phyloP scores from a whole-genome alignment of 2,329 filamentous ascomycete species.

The Sporothrix dimorphospora region DNA sequence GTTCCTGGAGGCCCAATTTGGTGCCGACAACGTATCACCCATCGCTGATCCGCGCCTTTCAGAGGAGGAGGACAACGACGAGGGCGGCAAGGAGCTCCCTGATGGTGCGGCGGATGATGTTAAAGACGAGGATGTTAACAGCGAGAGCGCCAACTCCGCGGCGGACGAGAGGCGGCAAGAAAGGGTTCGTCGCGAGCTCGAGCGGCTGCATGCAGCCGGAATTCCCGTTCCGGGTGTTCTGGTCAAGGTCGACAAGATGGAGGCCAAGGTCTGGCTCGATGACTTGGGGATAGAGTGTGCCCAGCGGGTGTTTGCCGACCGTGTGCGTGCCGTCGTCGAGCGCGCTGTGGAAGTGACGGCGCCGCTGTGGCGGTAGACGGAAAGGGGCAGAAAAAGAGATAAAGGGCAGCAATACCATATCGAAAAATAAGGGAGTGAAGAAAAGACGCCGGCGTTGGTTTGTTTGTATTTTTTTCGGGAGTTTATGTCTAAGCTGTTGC shows the following conservation, averaged over 20 bases:
- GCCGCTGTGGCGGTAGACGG: constrained; percentile 62
- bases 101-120: constrained; percentile 36
- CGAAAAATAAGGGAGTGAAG: not conserved
- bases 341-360: constrained; percentile 85
- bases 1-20: constrained; percentile 97
- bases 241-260: constrained; percentile 84
- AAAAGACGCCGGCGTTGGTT: not conserved
- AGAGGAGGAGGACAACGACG: constrained; percentile 38
- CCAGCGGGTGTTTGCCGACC: constrained; percentile 76
- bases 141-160: constrained; percentile 44
- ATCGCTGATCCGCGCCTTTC: constrained; percentile 67
- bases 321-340: constrained; percentile 88
- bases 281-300: constrained; percentile 85
- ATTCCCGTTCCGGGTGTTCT: constrained; percentile 89
- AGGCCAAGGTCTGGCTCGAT: constrained; percentile 90
- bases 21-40: constrained; percentile 76
- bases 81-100: constrained; percentile 37
- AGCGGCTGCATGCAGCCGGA: constrained; percentile 77
- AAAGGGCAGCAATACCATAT: not conserved
- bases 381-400: not conserved
- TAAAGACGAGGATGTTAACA: constrained; percentile 40
- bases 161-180: constrained; percentile 39
- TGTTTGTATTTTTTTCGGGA: not conserved
- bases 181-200: constrained; percentile 66
- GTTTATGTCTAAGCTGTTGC: not conserved